Base-by-base conservation (phyloP, 2,329 filamentous ascomycete genomes). In the Xylariomycetidae sp. region DNA sequence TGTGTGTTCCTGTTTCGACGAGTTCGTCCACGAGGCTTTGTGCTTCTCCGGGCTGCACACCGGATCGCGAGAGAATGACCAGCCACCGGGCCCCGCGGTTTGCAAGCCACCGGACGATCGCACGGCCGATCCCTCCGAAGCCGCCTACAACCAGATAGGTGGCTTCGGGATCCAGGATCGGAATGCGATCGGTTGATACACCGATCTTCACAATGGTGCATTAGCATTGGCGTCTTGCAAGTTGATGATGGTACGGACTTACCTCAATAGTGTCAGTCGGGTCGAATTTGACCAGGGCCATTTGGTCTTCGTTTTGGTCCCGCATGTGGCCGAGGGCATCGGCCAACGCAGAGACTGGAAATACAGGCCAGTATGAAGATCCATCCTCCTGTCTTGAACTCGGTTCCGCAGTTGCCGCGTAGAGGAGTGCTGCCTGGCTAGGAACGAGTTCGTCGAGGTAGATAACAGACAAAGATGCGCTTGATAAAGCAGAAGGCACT, bases 141-240 rank as follows among this genome's bases (percentile, higher is more conserved):
- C 35, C 35, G 13, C 35, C 29, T 8, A 17, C 28, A 13, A 37
- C 25, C 4, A 32, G 10, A 18, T 32, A 37, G 3, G 30, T 20
- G 3, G 25, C 35, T 8, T 37, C 25, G 6, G 35, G 18, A 13
- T 24, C 20, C 9, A 34, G 10, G 6, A 7, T 10, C 20, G 13
- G 25, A 26, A 26, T 9, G 7, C 15, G n/a, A n/a, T n/a, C n/a
- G 10, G 25, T 13, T 9, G 10, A 26, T 9, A 14, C 10, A 14
- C 13, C 15, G 10, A 9, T 26, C 10, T 14, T 14, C 15, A 14
- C 8, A 26, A 26, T 10, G 8, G 12, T 8, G 8, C 25, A 26
- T 26, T 7, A 9, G 13, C 10, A 7, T 7, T 26, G 25, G 13
- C 13, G 13, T n/a, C n/a, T n/a, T n/a, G n/a, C n/a, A n/a, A n/a